Percentiles rank a stretch among this genome's conserved stretches.
Conservation (phyloP, 352 stramenopile genomes). For the Globisporangium perplexum region DNA sequence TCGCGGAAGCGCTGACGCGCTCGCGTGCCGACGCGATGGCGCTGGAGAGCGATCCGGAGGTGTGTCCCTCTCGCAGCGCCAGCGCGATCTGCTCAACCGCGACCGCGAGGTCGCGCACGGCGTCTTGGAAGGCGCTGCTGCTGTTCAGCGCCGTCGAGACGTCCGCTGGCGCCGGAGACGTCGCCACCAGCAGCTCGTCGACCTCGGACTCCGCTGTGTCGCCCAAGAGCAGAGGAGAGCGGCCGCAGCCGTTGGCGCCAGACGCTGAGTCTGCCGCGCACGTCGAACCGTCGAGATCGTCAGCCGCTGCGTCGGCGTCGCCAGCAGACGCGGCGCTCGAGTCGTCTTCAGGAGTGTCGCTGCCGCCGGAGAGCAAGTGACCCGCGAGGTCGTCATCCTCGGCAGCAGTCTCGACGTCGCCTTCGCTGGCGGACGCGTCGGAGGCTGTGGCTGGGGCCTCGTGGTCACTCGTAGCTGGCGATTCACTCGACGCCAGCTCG, state of each 20-base stretch:
- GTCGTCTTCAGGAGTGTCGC: neutral
- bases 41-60: neutral
- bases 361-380: neutral
- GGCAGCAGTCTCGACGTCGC: neutral
- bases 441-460: no score
- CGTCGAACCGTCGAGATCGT: neutral
- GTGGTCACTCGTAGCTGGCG: no score
- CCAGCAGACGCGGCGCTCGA: neutral
- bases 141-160: neutral
- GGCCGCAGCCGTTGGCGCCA: neutral
- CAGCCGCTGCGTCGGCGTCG: neutral
- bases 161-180: neutral
- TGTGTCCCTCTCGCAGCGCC: slow-evolving; percentile 2
- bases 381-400: neutral
- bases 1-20: neutral
- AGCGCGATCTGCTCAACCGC: slow-evolving; percentile 8
- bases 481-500: no score
- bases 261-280: neutral
- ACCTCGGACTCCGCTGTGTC: neutral
- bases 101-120: slow-evolving; percentile 5
- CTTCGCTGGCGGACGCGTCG: no score
- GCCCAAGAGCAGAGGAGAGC: neutral
- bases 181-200: neutral
- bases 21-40: neutral
- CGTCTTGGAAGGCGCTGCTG: neutral